These are phyloP conservation scores for Casuarina cunninghamiana DNA, from an alignment of 306 rosid genomes.

Conservation along the genomic window DNA sequence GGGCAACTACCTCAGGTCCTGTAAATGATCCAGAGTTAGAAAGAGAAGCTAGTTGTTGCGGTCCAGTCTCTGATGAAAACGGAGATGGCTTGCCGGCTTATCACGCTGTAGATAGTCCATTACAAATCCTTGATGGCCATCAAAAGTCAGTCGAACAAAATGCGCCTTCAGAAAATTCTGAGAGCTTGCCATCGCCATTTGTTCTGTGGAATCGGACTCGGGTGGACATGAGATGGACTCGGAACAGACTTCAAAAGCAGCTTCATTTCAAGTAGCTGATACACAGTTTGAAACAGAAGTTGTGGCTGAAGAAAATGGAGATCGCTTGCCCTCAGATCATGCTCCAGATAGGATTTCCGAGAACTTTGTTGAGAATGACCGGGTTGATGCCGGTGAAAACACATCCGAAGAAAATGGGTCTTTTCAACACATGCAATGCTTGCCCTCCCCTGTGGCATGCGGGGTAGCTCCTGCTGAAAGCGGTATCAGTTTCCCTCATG, in stretches of 20 bases:
- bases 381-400: constrained; percentile 18
- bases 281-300: constrained; percentile 16
- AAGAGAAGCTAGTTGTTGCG: not conserved
- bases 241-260: constrained; percentile 24
- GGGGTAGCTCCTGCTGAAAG: constrained; percentile 11
- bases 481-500: constrained; percentile 19
- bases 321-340: constrained; percentile 25
- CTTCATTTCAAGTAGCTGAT: constrained; percentile 6
- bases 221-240: constrained; percentile 10
- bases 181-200: not conserved
- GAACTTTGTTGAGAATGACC: constrained; percentile 11
- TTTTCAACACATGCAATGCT: constrained; percentile 22
- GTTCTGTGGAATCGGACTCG: constrained; percentile 11
- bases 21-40: not conserved
- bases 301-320: constrained; percentile 14
- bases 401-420: constrained; percentile 18
- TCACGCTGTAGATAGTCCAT: not conserved
- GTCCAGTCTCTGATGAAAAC: not conserved
- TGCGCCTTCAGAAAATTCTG: constrained; percentile 16
- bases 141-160: constrained; percentile 2
- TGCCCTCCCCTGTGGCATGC: constrained; percentile 3
- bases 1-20: not conserved
- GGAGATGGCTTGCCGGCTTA: constrained; percentile 7
- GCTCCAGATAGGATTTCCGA: constrained; percentile 25
- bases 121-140: not conserved